Evolutionary conservation across 768 basidiomycete genomes (phyloP).

Genomic region (Collybia nuda): DNA sequence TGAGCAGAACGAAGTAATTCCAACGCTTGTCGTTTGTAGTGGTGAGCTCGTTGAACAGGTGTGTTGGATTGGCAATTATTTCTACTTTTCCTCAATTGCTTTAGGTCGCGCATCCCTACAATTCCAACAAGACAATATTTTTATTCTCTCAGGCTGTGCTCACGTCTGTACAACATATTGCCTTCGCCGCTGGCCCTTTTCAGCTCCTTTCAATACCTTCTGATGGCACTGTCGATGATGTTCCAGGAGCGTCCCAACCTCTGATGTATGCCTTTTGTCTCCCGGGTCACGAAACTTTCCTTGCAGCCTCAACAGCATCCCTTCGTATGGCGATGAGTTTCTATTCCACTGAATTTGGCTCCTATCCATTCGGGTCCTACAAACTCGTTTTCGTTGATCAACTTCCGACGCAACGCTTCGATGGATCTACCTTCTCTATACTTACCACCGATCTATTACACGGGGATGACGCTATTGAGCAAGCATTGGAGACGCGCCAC

Average conservation of each 20-base stretch:
- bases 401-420: constrained; percentile 77
- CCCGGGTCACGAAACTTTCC: constrained; percentile 78
- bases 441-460: constrained; percentile 81
- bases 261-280: constrained; percentile 91
- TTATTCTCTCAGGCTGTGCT: constrained; percentile 83
- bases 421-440: constrained; percentile 82
- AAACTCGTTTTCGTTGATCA: constrained; percentile 95
- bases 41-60: constrained; percentile 96
- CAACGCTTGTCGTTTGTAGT: constrained; percentile 89
- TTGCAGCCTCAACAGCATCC: constrained; percentile 69
- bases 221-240: constrained; percentile 61
- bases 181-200: constrained; percentile 95
- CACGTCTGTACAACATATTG: constrained; percentile 95
- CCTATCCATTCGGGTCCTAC: constrained; percentile 94
- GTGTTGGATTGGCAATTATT: constrained; percentile 19
- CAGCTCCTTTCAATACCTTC: constrained; percentile 69
- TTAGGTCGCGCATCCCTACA: constrained; percentile 91
- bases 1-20: constrained; percentile 61
- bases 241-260: constrained; percentile 62
- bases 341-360: constrained; percentile 88
- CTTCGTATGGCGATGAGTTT: constrained; percentile 91
- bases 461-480: constrained; percentile 88
- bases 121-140: constrained; percentile 93
- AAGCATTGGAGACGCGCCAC: constrained; percentile 88
- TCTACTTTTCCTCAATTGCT: constrained; percentile 5